Evolutionary conservation across 805 yeast species (phyloP), one percentile per base, ranked within the genome.

Genomic region (Kurtzmaniella cleridarum): DNA sequence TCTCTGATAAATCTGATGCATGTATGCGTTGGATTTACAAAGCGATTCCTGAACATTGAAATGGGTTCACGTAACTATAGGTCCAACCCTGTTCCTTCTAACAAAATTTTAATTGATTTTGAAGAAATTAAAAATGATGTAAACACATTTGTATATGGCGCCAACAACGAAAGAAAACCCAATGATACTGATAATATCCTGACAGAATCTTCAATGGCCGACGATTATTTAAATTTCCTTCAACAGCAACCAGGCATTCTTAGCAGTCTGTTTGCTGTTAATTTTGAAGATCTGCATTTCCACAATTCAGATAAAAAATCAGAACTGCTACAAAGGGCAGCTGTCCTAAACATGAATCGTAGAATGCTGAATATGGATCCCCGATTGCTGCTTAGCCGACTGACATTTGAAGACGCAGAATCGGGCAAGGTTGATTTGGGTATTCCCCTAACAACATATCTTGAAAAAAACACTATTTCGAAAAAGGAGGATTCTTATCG

Each of bases 191-290:
- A 42, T 24, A 29, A 36, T 4, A 26, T 23, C 5, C 30, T 30
- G 2, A 30, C 28, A 10, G 41, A 42, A 12, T 30, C 34, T 30
- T 32, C 40, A 5, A 20, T 48, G 17, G 49, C 46, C 26, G 47
- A 46, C 3, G 54, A 53, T 4, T 46, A 56, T 5, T 53, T 55
- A n/a, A 40, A 49, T 5, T 51, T 61, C 23, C 44, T 67, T 24
- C 51, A 55, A 20, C 44, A 53, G 2, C 64, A 57, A 41, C 73
- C 72, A 2, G 73, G 73, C 1, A 66, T 63, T 13, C 47, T 68
- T 34, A 59, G 53, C 32, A 72, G 72, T 3, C 65, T 71, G 40
- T 63, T 57, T 46, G 72, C 70, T 1, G 56, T 68, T 16, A 62
- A 59, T 47, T 66, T 64, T 46, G 66, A 64, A 34, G 69, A 65